Base-by-base conservation (phyloP, 495 filamentous ascomycete species). In the Tuber calosporum region DNA sequence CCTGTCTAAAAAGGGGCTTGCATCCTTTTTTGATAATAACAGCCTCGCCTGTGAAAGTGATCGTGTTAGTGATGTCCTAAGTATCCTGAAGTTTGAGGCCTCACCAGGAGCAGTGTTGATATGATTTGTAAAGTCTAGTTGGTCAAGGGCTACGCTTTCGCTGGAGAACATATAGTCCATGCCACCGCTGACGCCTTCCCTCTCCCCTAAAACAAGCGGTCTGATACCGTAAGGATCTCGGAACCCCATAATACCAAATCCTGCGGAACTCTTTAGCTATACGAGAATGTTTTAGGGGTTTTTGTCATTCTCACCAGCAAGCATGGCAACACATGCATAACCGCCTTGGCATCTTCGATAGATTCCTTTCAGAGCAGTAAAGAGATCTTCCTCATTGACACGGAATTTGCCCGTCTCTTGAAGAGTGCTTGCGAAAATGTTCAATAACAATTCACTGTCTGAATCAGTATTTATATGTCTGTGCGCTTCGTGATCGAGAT, bases 111-210 rank as follows among this genome's bases (percentile, higher is more conserved):
- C 83, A 74, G 98, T 93, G 81, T 98, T 93, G 48, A 85, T 83
- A 77, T 97, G 91, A 81, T 93, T 86, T 36, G 82, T 84, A 85
- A 96, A 97, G 30, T 93, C 94, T 42, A 96, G 88, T 79, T 97
- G 93, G 71, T 90, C 87, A 62, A 99, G 85, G 68, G 95, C 95
- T 73, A 98, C 91, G 42, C 92, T 95, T 83, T 99, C 95, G n/a
- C 93, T 97, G 0, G 95, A 92, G 86, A 99, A 89, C 92, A 98
- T 96, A 84, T 97, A 99, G 83, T 98, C 95, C 70, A 81, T 92
- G 34, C 90, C 91, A 0, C 88, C 86, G 38, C 87, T 86, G 70
- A 86, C 85, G n/a, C 89, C 80, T 30, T 82, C 79, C 58, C 91
- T 87, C 77, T 88, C 90, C 66, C 95, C 95, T 7, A 97, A 85